phyloP scores from a whole-genome alignment of 176 grass and related monocot species.

The Hordeum vulgare region MorexV3_pseudomolecules_assembly NC_058521.1:583587268-583587767 shows the following conservation, averaged over 20 bases:
- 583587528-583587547: not conserved
- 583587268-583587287: no score
- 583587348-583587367: not conserved
- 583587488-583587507: not conserved
- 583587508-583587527: not conserved
- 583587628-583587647: no score
- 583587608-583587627: no score
- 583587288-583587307: not conserved
- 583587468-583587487: not conserved
- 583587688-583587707: no score
- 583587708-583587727: no score
- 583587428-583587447: not conserved
- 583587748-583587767: no score
- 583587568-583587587: not conserved
- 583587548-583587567: not conserved
- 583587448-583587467: not conserved
- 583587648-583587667: no score
- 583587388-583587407: not conserved
- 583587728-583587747: no score
- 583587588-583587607: no score
- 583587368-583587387: not conserved
- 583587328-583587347: not conserved
- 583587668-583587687: no score
- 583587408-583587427: not conserved
- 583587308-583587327: not conserved